Percentiles rank a stretch among this genome's conserved stretches.
phyloP scores from a whole-genome alignment of 2,329 filamentous ascomycete species.

The Phaeomoniella chlamydospora region DNA sequence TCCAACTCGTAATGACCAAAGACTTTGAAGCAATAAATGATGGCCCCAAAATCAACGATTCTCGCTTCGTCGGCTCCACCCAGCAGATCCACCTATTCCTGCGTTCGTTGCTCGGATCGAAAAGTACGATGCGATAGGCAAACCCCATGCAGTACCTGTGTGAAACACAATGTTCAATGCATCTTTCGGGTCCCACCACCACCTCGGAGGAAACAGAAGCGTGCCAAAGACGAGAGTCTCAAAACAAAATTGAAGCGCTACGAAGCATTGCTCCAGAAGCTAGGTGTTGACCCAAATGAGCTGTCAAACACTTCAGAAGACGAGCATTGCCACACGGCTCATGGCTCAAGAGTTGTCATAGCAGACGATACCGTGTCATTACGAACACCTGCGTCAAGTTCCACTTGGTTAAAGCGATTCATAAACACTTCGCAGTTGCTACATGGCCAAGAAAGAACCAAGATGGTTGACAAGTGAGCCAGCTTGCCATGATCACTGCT shows the following conservation, averaged over 20 bases:
- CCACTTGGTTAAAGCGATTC: conserved; percentile 6
- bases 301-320: conserved; percentile 3
- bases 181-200: conserved; percentile 12
- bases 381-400: conserved; percentile 4
- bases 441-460: conserved; percentile 7
- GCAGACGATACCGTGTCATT: conserved; percentile 4
- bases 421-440: conserved; percentile 8
- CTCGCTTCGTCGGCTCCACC: too few species aligned
- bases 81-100: conserved; percentile 9
- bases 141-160: conserved; percentile 27
- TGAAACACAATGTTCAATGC: conserved; percentile 20
- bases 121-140: conserved; percentile 29
- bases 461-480: conserved; percentile 12
- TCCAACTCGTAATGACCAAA: too few species aligned
- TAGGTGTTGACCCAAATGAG: conserved; percentile 9
- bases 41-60: too few species aligned
- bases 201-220: conserved; percentile 8
- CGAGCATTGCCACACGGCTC: conserved; percentile 2
- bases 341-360: conserved; percentile 2
- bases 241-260: conserved; percentile 5
- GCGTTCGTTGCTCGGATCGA: conserved; percentile 21
- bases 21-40: too few species aligned
- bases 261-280: conserved; percentile 8
- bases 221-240: conserved; percentile 4
- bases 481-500: conserved; percentile 1